Base-by-base conservation (phyloP, 441 rosid species). In the Jatropha multifida region DNA sequence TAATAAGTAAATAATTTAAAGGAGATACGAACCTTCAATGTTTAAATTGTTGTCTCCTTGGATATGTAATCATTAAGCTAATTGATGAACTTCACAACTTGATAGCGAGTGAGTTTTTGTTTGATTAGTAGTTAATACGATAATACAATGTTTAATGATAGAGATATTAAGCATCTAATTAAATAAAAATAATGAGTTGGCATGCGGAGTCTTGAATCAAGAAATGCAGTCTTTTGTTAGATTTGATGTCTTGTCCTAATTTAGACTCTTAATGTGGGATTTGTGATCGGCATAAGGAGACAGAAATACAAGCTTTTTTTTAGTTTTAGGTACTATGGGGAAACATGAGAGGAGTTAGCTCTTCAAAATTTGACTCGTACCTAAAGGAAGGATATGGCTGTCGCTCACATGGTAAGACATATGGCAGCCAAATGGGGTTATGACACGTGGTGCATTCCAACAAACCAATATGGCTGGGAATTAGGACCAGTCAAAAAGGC, bases 361-460 rank as follows among this genome's bases (percentile, higher is more conserved):
- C 48, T 37, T 56, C 12, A 20, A 37, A 4, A 15, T 74, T 64
- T 69, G 78, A 78, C 78, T 78, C 74, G 62, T 60, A 76, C 75
- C 68, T 51, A 75, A 81, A 56, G 61, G 8, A 20, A 82, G 78
- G 83, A 84, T 85, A 73, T 49, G 69, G 84, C 80, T 80, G 88
- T 85, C 89, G 85, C 74, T 83, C 92, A 86, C 91, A 81, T 85
- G 92, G 81, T 77, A 78, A 78, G 42, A 58, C 12, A 5, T 65
- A 32, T 23, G 1, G 0, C 66, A 75, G 49, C n/a, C 85, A 82
- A 81, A 79, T 85, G 79, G 87, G 78, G 80, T 54, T 14, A 0
- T 40, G 88, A 73, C 90, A 86, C 81, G 89, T 82, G 89, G 85
- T 69, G 70, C 38, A 41, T 64, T 66, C 82, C 85, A 65, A 56